Conservation (phyloP, 805 yeast species). For the Monosporozyma yasuniensis region DNA sequence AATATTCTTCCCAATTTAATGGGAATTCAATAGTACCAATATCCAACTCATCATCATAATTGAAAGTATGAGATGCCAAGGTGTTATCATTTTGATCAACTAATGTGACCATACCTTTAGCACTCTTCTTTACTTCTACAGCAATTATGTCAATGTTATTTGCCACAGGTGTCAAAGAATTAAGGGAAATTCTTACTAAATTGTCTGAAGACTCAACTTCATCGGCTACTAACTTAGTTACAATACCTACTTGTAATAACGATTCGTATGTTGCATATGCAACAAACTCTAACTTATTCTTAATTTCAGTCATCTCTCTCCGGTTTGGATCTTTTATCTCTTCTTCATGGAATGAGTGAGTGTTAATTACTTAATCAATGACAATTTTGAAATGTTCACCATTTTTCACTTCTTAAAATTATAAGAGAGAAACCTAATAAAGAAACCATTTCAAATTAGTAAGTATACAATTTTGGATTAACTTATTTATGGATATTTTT, state of each 20-base stretch:
- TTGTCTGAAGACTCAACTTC: neutral
- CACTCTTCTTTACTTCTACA: neutral
- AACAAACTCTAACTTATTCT: neutral
- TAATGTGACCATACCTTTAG: conserved; percentile 2
- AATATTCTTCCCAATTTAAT: neutral
- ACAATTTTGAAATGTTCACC: neutral
- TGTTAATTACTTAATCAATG: neutral
- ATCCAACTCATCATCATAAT: neutral
- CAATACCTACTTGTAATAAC: neutral
- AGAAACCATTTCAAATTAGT: too few relatives aligned
- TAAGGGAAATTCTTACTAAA: neutral
- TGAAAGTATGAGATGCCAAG: neutral
- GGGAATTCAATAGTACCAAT: neutral
- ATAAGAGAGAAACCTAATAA: too few relatives aligned
- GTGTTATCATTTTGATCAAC: neutral
- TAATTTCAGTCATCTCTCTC: neutral
- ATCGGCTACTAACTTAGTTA: neutral
- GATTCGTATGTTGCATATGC: neutral
- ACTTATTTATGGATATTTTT: neutral
- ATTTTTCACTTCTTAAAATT: neutral
- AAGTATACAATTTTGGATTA: neutral
- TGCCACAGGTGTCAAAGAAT: neutral
- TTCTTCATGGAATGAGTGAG: neutral
- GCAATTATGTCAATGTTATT: neutral
- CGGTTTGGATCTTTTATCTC: too few relatives aligned